A percentile compares a stretch with the other conserved stretches of the same genome.
Evolutionary conservation across 805 yeast genomes (phyloP).

Genomic region (Kluyveromyces lactis): DNA sequence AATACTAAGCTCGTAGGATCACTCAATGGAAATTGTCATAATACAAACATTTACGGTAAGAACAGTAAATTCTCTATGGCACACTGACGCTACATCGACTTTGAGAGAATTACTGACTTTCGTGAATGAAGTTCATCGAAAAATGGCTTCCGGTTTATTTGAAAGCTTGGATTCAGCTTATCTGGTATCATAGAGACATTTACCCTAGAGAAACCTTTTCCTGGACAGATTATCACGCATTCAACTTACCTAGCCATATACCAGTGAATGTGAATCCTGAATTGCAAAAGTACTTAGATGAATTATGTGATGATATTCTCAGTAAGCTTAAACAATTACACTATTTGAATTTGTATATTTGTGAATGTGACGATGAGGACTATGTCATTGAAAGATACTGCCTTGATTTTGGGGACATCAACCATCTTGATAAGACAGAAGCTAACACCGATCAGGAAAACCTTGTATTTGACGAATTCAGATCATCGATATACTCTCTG

Average conservation of each 20-base stretch:
- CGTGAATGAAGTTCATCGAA: constrained; percentile 12
- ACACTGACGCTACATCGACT: too few relatives aligned
- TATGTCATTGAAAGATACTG: constrained; percentile 23
- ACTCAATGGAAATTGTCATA: too few relatives aligned
- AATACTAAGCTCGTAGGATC: too few relatives aligned
- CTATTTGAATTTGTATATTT: constrained; percentile 18
- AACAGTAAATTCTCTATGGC: too few relatives aligned
- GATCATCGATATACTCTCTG: constrained; percentile 25
- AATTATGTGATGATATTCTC: constrained; percentile 23
- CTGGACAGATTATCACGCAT: constrained; percentile 31
- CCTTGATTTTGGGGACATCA: constrained; percentile 26
- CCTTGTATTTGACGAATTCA: constrained; percentile 25
- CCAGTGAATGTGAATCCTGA: constrained; percentile 41
- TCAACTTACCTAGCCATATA: constrained; percentile 33
- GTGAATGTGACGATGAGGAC: constrained; percentile 14
- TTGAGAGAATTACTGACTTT: too few relatives aligned
- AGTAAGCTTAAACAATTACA: constrained; percentile 18
- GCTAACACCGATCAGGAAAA: constrained; percentile 11
- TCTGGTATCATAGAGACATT: constrained; percentile 30
- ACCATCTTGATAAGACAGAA: constrained; percentile 15
- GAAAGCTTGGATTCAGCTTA: constrained; percentile 31
- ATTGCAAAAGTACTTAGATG: constrained; percentile 32
- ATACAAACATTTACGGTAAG: too few relatives aligned
- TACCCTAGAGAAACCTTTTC: constrained; percentile 32
- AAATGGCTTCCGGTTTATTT: constrained; percentile 28